phyloP scores from a whole-genome alignment of 441 rosid genomes.

The Populus hybrid region DNA sequence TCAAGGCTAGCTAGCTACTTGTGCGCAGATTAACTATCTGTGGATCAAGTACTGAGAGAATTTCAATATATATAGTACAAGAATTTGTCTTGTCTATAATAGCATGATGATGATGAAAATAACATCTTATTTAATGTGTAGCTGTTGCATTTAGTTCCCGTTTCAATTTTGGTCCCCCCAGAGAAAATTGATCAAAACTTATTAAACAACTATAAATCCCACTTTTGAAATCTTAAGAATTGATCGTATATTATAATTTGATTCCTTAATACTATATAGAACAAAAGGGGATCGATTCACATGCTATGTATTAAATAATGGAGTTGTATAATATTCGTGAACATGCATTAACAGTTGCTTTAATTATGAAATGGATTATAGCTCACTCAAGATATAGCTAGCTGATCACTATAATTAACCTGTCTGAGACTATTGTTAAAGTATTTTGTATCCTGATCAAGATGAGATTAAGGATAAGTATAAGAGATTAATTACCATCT shows the following conservation, averaged over 20 bases:
- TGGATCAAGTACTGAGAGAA: constrained; percentile 1
- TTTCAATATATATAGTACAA: not conserved
- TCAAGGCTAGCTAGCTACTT: not conserved
- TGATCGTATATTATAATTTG: no score
- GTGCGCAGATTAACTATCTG: not conserved
- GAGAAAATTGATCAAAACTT: not conserved
- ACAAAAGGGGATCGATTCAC: not conserved
- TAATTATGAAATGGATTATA: not conserved
- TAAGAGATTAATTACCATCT: constrained; percentile 40
- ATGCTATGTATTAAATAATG: not conserved
- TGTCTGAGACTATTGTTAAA: not conserved
- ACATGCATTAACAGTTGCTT: not conserved
- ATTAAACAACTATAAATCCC: not conserved
- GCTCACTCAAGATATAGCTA: not conserved
- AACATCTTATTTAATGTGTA: not conserved
- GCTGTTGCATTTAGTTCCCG: not conserved
- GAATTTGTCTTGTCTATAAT: not conserved
- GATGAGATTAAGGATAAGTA: not conserved
- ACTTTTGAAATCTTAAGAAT: not conserved
- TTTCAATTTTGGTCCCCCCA: not conserved
- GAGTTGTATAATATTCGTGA: not conserved
- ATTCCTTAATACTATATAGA: not conserved
- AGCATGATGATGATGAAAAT: not conserved
- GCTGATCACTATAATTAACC: not conserved
- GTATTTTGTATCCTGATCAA: not conserved